These are phyloP conservation scores for Scheffersomyces spartinae DNA, from an alignment of 805 yeast species.

Conservation along the genomic window DNA sequence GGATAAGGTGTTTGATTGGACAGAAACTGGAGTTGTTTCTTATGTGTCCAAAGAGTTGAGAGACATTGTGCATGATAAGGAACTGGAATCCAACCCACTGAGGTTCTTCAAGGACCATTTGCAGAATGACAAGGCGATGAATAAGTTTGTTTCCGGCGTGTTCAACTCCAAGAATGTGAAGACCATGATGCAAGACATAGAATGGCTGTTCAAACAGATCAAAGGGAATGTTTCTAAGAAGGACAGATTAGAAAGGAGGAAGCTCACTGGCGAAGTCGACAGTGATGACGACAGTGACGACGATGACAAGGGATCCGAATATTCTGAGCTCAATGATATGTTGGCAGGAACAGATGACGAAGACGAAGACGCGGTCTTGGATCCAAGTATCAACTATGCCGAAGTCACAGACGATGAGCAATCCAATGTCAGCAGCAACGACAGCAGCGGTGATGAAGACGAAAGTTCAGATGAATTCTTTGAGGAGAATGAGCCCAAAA, in stretches of 20 bases:
- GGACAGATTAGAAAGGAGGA: slow-evolving; percentile 18
- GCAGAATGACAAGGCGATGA: slow-evolving; percentile 25
- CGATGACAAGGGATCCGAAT: slow-evolving; percentile 17
- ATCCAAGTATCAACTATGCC: slow-evolving; percentile 36
- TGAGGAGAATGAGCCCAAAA: slow-evolving; percentile 12
- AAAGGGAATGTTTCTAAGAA: slow-evolving; percentile 33
- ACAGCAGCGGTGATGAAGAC: slow-evolving; percentile 10
- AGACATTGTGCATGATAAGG: slow-evolving; percentile 15
- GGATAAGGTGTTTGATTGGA: neutral
- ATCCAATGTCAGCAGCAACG: slow-evolving; percentile 22
- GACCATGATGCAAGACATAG: slow-evolving; percentile 20
- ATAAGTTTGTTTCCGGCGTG: slow-evolving; percentile 35
- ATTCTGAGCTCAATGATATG: slow-evolving; percentile 21
- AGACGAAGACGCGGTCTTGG: slow-evolving; percentile 17
- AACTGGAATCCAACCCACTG: slow-evolving; percentile 30
- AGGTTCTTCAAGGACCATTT: slow-evolving; percentile 31
- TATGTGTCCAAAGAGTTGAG: slow-evolving; percentile 12
- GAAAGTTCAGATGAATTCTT: slow-evolving; percentile 8
- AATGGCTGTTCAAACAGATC: slow-evolving; percentile 35
- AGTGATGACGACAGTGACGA: slow-evolving; percentile 14
- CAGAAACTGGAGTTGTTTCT: neutral
- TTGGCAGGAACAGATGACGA: slow-evolving; percentile 36
- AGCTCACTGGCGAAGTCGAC: slow-evolving; percentile 9
- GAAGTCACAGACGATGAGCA: slow-evolving; percentile 60
- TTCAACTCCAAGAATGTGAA: slow-evolving; percentile 35